Percentiles rank a stretch among this genome's conserved stretches.
These are phyloP conservation scores for Gossypium sturtianum DNA, from an alignment of 345 rosid genomes.

Conservation along the genomic window DNA sequence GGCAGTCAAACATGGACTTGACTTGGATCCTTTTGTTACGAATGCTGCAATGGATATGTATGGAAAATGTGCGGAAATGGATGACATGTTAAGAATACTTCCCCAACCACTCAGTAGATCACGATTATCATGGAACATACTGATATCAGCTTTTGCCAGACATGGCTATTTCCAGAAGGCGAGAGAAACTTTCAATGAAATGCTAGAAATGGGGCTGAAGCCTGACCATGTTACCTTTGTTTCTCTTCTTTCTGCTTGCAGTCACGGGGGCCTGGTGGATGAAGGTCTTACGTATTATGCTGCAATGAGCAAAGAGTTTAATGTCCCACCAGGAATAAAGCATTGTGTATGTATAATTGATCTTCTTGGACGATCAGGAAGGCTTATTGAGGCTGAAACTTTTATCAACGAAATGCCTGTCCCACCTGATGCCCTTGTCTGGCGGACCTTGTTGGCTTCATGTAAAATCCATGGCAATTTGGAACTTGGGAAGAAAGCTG, in stretches of 20 bases:
- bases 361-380: constrained; percentile 85
- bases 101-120: constrained; percentile 40
- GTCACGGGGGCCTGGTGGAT: constrained; percentile 77
- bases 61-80: constrained; percentile 77
- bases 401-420: constrained; percentile 68
- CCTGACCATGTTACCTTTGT: constrained; percentile 88
- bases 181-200: constrained; percentile 64
- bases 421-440: constrained; percentile 54
- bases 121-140: constrained; percentile 73
- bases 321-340: constrained; percentile 45
- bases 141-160: constrained; percentile 75
- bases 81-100: constrained; percentile 47
- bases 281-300: constrained; percentile 64
- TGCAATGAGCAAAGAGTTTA: constrained; percentile 55
- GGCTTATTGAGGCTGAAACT: constrained; percentile 58
- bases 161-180: constrained; percentile 62
- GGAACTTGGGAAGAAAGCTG: constrained; percentile 74
- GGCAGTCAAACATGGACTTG: constrained; percentile 61
- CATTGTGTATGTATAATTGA: constrained; percentile 86
- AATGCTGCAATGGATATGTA: constrained; percentile 88
- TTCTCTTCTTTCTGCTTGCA: constrained; percentile 84
- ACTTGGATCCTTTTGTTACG: constrained; percentile 44
- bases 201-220: constrained; percentile 50
- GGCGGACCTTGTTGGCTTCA: constrained; percentile 82
- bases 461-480: constrained; percentile 69